Conservation (phyloP, 371 early-diverging fungal genomes). For the Mortierella sp. region DNA sequence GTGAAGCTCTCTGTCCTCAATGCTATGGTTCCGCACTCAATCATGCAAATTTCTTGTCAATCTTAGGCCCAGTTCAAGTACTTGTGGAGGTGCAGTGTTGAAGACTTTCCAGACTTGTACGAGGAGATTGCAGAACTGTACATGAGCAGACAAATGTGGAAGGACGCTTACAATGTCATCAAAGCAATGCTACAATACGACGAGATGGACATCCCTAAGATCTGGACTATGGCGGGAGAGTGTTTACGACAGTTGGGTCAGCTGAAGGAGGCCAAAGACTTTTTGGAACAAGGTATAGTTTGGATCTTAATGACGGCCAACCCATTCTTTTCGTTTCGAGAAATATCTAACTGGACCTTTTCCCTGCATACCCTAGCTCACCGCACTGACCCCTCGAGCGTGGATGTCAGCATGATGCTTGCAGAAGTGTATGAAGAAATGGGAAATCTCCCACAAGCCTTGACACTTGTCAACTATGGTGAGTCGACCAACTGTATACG, state of each 20-base stretch:
- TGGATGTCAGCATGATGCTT: conserved; percentile 80
- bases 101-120: conserved; percentile 80
- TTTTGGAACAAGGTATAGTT: conserved; percentile 28
- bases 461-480: conserved; percentile 70
- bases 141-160: conserved; percentile 72
- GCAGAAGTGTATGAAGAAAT: conserved; percentile 87
- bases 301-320: background rate
- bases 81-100: conserved; percentile 63
- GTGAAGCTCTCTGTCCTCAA: no score
- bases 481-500: conserved; percentile 2
- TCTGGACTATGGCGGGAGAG: conserved; percentile 59
- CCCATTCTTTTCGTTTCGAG: background rate
- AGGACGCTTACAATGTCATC: conserved; percentile 73
- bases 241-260: conserved; percentile 49
- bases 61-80: conserved; percentile 74
- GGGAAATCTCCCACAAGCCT: conserved; percentile 79
- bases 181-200: conserved; percentile 65
- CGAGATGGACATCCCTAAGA: conserved; percentile 59
- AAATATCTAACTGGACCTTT: no score
- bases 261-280: conserved; percentile 47
- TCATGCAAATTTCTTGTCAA: background rate
- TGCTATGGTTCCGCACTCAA: no score
- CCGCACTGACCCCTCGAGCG: conserved; percentile 69
- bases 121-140: conserved; percentile 87
- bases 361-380: conserved; percentile 55